These are phyloP conservation scores for Chrysoporthe puriensis DNA, from an alignment of 2,329 filamentous ascomycete species.

Conservation along the genomic window DNA sequence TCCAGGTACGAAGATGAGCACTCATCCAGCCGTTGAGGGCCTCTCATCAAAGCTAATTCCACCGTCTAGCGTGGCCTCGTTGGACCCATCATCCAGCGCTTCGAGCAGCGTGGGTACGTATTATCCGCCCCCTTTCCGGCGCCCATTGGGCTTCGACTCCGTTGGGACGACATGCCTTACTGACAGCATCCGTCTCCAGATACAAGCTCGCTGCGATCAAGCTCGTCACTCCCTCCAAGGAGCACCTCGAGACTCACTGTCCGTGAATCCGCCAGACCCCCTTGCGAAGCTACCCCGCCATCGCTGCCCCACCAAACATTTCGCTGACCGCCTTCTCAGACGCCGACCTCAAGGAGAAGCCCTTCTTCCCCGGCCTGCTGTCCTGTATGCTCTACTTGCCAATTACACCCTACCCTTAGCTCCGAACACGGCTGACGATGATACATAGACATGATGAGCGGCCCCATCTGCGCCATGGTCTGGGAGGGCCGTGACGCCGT, in stretches of 20 bases:
- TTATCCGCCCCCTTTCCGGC: not conserved
- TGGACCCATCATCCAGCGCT: constrained; percentile 96
- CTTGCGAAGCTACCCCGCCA: constrained; percentile 27
- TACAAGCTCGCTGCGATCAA: constrained; percentile 99
- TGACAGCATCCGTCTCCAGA: constrained; percentile 49
- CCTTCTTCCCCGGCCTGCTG: constrained; percentile 95
- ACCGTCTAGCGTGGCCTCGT: constrained; percentile 82
- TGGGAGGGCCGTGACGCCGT: constrained; percentile 99
- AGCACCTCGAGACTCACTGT: constrained; percentile 98
- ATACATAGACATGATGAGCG: constrained; percentile 85
- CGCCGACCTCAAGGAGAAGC: constrained; percentile 86
- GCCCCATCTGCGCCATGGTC: constrained; percentile 98
- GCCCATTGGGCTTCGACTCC: constrained; percentile 7
- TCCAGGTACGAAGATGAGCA: constrained; percentile 71
- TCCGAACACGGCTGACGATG: constrained; percentile 28
- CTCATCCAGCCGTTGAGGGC: constrained; percentile 17
- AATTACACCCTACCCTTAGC: not conserved
- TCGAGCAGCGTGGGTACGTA: constrained; percentile 89
- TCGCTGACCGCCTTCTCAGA: constrained; percentile 53
- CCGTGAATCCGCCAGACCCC: constrained; percentile 37
- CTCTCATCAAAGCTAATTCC: constrained; percentile 31
- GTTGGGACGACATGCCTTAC: constrained; percentile 14
- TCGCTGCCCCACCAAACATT: constrained; percentile 15
- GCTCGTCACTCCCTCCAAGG: constrained; percentile 84
- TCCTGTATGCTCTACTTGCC: constrained; percentile 65